Percentiles rank a stretch among this genome's conserved stretches.
Conservation (phyloP, 345 rosid species). For the Corchorus capsularis region DNA sequence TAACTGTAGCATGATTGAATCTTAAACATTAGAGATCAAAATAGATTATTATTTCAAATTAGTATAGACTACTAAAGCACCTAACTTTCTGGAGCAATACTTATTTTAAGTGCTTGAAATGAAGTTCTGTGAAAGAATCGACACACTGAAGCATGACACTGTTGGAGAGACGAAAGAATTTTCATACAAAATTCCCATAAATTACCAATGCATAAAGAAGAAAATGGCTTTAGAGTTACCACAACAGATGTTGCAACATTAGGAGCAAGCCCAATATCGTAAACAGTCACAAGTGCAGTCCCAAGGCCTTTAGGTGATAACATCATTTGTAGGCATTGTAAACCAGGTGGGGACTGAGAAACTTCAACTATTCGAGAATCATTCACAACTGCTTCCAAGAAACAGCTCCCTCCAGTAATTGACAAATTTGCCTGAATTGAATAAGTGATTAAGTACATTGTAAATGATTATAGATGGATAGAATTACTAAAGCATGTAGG, state of each 20-base stretch:
- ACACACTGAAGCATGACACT: not conserved
- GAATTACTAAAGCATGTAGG: not conserved
- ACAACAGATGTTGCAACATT: slow-evolving; percentile 65
- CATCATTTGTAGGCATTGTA: slow-evolving; percentile 74
- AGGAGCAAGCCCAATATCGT: slow-evolving; percentile 83
- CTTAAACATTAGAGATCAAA: not conserved
- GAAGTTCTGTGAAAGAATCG: not conserved
- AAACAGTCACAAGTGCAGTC: slow-evolving; percentile 69
- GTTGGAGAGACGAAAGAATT: not conserved
- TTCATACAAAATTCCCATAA: slow-evolving; percentile 2
- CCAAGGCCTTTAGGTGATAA: slow-evolving; percentile 84
- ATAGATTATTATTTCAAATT: not conserved
- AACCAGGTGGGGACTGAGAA: slow-evolving; percentile 60
- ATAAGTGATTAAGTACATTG: slow-evolving; percentile 12
- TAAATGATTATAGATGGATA: not conserved
- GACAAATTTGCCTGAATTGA: slow-evolving; percentile 74
- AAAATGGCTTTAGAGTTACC: slow-evolving; percentile 48
- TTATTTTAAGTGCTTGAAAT: not conserved
- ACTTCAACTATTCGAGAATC: slow-evolving; percentile 82
- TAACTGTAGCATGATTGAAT: not conserved
- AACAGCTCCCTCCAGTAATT: slow-evolving; percentile 90
- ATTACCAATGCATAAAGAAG: not conserved
- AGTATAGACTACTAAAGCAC: not conserved
- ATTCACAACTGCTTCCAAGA: slow-evolving; percentile 76
- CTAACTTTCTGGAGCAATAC: not conserved